Conservation (phyloP, 768 basidiomycete species). For the Tylopilus sp. region DNA sequence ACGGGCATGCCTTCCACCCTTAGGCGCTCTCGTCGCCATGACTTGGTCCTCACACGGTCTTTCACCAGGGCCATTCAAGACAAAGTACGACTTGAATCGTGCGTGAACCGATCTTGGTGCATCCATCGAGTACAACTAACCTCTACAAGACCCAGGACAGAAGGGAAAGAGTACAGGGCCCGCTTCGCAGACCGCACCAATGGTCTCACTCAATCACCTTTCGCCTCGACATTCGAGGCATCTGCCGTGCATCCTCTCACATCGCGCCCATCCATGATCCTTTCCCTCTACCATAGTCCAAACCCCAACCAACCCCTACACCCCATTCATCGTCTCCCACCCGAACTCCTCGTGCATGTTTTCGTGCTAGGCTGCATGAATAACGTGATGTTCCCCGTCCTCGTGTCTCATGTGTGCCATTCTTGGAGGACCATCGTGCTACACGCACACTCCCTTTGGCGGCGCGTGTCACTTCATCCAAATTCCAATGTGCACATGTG, state of each 20-base stretch:
- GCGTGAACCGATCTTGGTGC: constrained; percentile 13
- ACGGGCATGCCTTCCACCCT: constrained; percentile 39
- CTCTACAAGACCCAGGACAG: constrained; percentile 12
- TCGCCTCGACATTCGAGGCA: constrained; percentile 16
- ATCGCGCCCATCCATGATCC: constrained; percentile 27
- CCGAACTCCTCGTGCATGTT: constrained; percentile 61
- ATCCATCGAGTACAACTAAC: constrained; percentile 3
- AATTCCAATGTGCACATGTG: constrained; percentile 49
- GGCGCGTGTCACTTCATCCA: constrained; percentile 50
- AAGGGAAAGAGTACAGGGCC: constrained; percentile 20
- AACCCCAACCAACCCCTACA: constrained; percentile 35
- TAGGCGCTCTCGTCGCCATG: constrained; percentile 46
- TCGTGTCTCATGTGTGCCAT: constrained; percentile 66
- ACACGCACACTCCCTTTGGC: constrained; percentile 62
- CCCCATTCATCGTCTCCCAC: constrained; percentile 55
- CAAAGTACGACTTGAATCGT: constrained; percentile 34
- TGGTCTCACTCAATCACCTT: constrained; percentile 9
- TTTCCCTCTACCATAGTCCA: constrained; percentile 23
- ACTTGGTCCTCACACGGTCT: constrained; percentile 47
- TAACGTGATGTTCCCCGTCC: constrained; percentile 54
- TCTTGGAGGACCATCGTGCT: constrained; percentile 61
- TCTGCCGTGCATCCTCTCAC: constrained; percentile 13
- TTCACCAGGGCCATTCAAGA: constrained; percentile 47
- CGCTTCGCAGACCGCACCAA: constrained; percentile 23
- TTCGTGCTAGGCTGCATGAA: constrained; percentile 59